Base-by-base conservation (phyloP, 768 basidiomycete genomes). In the Coprinellus micaceus region DNA sequence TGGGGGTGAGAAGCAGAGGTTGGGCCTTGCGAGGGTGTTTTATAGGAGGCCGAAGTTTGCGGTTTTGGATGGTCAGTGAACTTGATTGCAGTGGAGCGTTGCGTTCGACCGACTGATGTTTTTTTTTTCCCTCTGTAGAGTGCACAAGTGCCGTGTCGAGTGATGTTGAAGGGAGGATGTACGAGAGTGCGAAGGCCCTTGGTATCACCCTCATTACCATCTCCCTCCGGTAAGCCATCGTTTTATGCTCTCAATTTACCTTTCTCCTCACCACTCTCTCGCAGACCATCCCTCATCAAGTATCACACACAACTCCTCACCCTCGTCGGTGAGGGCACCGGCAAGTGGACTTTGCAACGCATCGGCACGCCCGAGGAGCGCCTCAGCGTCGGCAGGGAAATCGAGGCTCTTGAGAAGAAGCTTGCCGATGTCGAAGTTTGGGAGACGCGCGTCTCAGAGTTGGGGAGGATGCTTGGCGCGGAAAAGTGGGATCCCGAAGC, bases 1-100 rank as follows among this genome's bases (percentile, higher is more conserved):
- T 63, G 96, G 96, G 0, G 96, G 96, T 0, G 96, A 98, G 81
- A 98, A 97, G 72, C 96, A 98, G 71, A 72, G 95, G 84, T 94
- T 98, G 89, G 88, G 83, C 0, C 83, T 98, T 80, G 92, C 94
- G 6, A 79, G 95, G n/a, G 86, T 95, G 17, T 91, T 98, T 68
- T 95, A 93, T 70, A 91, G 92, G 68, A 71, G 77, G 29, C 93
- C 93, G 1, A 83, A 81, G 67, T 95, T 88, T 69, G 93, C 87
- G 0, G 80, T 96, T 13, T 73, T 95, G 58, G 93, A 95, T 70
- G 91, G 92, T 93, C 60, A 56, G 86, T 71, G 12, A 44, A 11
- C 48, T 37, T 52, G 2, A 45, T 21, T 25, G 29, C 2, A 28
- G 30, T 4, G 15, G 39, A 44, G 22, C 24, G 47, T 53, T 30